Conservation (phyloP, 768 basidiomycete genomes). For the button mushroom (Agaricus bisporus) region DNA sequence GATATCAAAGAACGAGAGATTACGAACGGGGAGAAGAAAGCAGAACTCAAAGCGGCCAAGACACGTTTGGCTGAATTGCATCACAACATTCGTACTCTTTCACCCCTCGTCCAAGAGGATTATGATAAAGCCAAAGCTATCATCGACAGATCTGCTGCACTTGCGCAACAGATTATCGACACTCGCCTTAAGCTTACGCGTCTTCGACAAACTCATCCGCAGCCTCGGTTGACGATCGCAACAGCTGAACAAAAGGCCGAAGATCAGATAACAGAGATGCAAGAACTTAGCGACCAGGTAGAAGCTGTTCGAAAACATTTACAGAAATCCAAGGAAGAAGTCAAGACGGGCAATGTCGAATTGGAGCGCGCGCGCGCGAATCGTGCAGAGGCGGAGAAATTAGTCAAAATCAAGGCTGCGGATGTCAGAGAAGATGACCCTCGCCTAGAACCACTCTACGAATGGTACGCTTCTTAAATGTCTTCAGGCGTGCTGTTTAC, state of each 20-base stretch:
- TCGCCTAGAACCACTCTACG: constrained; percentile 57
- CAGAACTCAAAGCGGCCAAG: constrained; percentile 59
- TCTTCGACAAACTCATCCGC: constrained; percentile 74
- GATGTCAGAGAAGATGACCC: constrained; percentile 60
- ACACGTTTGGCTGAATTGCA: constrained; percentile 53
- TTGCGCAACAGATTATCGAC: constrained; percentile 77
- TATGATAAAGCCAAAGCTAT: constrained; percentile 49
- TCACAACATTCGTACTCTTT: constrained; percentile 53
- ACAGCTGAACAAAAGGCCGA: constrained; percentile 70
- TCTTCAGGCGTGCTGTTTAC: neutral
- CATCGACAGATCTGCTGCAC: constrained; percentile 46
- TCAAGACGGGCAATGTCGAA: constrained; percentile 51
- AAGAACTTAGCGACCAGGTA: constrained; percentile 62
- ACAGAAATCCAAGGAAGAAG: constrained; percentile 48
- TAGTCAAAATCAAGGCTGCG: constrained; percentile 40
- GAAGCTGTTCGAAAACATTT: constrained; percentile 45
- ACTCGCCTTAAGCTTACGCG: constrained; percentile 75
- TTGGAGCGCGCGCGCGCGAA: constrained; percentile 55
- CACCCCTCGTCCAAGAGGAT: constrained; percentile 67
- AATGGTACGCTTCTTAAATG: constrained; percentile 44
- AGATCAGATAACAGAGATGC: constrained; percentile 76
- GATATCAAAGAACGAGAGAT: constrained; percentile 62
- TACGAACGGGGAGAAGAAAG: constrained; percentile 69
- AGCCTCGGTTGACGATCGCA: constrained; percentile 71
- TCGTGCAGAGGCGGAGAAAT: constrained; percentile 65